These are phyloP conservation scores for Niveomyces coronatus DNA, from an alignment of 2,329 filamentous ascomycete species.

Conservation along the genomic window DNA sequence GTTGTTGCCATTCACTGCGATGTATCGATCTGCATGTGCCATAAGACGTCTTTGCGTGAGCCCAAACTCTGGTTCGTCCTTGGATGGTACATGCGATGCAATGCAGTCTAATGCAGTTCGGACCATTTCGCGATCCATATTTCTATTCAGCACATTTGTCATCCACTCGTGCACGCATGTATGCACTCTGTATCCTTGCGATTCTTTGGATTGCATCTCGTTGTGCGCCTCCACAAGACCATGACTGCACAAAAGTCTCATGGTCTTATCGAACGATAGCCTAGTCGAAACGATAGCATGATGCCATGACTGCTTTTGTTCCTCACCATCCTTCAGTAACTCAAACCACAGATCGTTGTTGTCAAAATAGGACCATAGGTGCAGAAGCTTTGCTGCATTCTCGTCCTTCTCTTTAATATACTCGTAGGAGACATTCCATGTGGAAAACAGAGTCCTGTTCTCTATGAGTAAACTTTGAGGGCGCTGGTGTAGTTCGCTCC, in stretches of 20 bases:
- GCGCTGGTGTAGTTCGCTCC: conserved; percentile 22
- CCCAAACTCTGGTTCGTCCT: conserved; percentile 10
- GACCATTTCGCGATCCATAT: conserved; percentile 3
- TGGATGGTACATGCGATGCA: conserved; percentile 9
- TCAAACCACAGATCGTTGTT: conserved; percentile 35
- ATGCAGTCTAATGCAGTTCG: conserved; percentile 10
- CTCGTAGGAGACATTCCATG: conserved; percentile 28
- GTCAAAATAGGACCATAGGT: conserved; percentile 32
- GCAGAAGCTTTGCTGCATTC: conserved; percentile 23
- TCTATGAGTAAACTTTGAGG: conserved; percentile 21
- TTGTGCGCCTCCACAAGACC: conserved; percentile 18
- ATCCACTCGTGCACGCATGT: conserved; percentile 24
- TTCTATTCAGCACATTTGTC: conserved; percentile 17
- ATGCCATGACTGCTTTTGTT: conserved; percentile 15
- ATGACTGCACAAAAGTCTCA: conserved; percentile 20
- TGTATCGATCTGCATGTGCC: conserved; percentile 14
- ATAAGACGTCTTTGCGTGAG: conserved; percentile 14
- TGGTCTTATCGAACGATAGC: conserved; percentile 17
- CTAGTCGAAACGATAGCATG: conserved; percentile 13
- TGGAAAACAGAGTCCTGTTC: conserved; percentile 23
- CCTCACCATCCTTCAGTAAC: conserved; percentile 20
- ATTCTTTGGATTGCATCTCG: conserved; percentile 3
- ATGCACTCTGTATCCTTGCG: conserved; percentile 22
- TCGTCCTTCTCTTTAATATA: conserved; percentile 22
- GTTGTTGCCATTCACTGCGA: not conserved